Evolutionary conservation across 208 protist species (phyloP).

Genomic region (Herpetomonas samuelpessoai): DNA sequence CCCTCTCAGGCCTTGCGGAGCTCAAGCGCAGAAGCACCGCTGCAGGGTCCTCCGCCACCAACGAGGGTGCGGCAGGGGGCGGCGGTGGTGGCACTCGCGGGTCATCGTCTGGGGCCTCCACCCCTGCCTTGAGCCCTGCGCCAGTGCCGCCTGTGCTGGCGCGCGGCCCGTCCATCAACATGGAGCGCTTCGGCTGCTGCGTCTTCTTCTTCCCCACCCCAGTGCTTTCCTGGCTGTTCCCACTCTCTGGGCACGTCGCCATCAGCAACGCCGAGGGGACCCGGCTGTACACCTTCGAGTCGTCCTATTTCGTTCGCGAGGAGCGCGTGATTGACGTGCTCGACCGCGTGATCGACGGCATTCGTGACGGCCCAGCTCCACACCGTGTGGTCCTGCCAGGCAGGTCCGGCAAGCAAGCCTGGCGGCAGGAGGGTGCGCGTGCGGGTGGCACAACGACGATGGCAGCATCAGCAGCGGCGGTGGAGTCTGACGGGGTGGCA

Average conservation of each 20-base stretch:
- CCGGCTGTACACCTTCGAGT: constrained; percentile 64
- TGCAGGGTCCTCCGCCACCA: no score
- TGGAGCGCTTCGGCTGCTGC: constrained; percentile 76
- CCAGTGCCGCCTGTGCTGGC: not conserved
- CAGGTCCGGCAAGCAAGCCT: not conserved
- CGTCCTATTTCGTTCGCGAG: constrained; percentile 62
- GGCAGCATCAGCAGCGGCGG: no score
- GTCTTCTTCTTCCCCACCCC: constrained; percentile 86
- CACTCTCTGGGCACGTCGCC: constrained; percentile 73
- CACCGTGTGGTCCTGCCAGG: not conserved
- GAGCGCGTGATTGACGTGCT: constrained; percentile 50
- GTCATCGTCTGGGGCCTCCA: no score
- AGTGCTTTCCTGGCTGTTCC: constrained; percentile 77
- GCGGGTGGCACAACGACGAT: not conserved
- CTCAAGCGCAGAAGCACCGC: no score
- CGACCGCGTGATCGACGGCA: constrained; percentile 18
- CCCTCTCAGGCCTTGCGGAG: no score
- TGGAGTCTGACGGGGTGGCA: not conserved
- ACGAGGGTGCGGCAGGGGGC: no score
- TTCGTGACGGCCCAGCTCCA: not conserved
- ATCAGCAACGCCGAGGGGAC: constrained; percentile 79
- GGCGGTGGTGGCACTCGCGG: no score
- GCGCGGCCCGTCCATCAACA: constrained; percentile 10
- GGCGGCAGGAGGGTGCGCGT: not conserved
- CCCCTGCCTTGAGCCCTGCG: no score